Evolutionary conservation across 257 asterid species (phyloP), one percentile per base, ranked within the genome.

Genomic region (Capsicum baccatum): DNA sequence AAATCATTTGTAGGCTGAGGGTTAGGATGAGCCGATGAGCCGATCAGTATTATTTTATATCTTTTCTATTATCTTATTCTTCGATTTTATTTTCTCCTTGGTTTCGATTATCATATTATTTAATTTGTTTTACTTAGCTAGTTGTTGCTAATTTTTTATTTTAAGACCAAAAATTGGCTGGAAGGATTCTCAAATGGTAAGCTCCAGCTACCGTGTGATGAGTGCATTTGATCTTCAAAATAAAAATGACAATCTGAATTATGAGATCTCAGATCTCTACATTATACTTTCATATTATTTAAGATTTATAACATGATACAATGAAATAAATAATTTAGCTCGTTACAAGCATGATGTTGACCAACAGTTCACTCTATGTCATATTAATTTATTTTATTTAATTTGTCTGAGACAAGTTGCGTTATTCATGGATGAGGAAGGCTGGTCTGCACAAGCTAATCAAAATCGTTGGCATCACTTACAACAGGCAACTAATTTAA

Each of bases 221-320:
- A 17, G 79, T 17, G 79, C 33, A 71, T 76, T 76, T 52, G 47
- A 54, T 76, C 50, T 54, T 54, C 63, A 26, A 76, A 76, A 54
- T 76, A 54, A 76, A 52, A 8, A 26, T 6, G 19, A 54, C 64
- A 8, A 54, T 76, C 64, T 52, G 81, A 52, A 76, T 76, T 52
- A 76, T 76, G 81, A 76, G 81, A 76, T 76, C 81, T 76, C 64
- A 76, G 64, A 76, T 76, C 81, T 76, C 64, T 33, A 15, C 15
- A 21, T 76, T 4, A 76, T 54, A 2, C 81, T 76, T 14, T 76
- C 26, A 12, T 14, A 76, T 50, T 50, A 21, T 54, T 52, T 76
- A 76, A 26, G 26, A 26, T 52, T 26, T 52, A 52, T 52, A 5
- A 71, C 33, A 71, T 44, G 7, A 54, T 52, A 71, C 64, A 26